These are phyloP conservation scores for Ophidiomyces ophidiicola DNA, from an alignment of 2,329 filamentous ascomycete genomes.

Conservation along the genomic window DNA sequence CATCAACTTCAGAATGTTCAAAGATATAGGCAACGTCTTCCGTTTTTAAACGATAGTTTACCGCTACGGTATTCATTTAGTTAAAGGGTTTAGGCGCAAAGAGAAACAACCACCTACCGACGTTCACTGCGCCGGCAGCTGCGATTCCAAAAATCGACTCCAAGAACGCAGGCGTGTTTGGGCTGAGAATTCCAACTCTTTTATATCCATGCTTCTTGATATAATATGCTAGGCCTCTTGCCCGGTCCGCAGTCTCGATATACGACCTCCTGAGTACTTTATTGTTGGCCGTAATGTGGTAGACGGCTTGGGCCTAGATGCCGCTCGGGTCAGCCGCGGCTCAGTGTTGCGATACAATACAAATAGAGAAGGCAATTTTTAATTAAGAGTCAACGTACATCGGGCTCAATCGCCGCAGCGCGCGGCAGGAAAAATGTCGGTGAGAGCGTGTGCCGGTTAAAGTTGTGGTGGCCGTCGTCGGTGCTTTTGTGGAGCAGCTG, in stretches of 20 bases:
- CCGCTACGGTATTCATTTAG: constrained; percentile 29
- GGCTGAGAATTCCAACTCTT: constrained; percentile 71
- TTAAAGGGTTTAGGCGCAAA: not conserved
- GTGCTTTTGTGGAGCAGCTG: constrained; percentile 19
- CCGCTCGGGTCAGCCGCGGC: not conserved
- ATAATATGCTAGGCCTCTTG: constrained; percentile 78
- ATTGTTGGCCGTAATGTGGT: constrained; percentile 70
- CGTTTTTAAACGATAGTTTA: constrained; percentile 63
- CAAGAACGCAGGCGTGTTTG: constrained; percentile 90
- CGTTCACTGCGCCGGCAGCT: constrained; percentile 66
- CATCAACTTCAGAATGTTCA: constrained; percentile 71
- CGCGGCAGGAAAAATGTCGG: constrained; percentile 80
- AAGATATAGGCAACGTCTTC: constrained; percentile 90
- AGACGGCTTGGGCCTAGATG: constrained; percentile 58
- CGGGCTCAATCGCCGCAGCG: constrained; percentile 75
- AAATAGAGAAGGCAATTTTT: not conserved
- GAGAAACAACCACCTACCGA: constrained; percentile 34
- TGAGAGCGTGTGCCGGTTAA: constrained; percentile 49
- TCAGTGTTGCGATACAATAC: no score
- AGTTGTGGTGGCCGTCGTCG: constrained; percentile 23
- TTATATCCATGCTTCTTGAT: constrained; percentile 60
- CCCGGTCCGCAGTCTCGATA: constrained; percentile 69
- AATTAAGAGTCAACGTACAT: constrained; percentile 35
- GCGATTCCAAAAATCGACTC: constrained; percentile 81
- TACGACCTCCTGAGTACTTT: constrained; percentile 66